Evolutionary conservation across 306 rosid species (phyloP), one percentile per base, ranked within the genome.

Genomic region (Prinsepia uniflora): DNA sequence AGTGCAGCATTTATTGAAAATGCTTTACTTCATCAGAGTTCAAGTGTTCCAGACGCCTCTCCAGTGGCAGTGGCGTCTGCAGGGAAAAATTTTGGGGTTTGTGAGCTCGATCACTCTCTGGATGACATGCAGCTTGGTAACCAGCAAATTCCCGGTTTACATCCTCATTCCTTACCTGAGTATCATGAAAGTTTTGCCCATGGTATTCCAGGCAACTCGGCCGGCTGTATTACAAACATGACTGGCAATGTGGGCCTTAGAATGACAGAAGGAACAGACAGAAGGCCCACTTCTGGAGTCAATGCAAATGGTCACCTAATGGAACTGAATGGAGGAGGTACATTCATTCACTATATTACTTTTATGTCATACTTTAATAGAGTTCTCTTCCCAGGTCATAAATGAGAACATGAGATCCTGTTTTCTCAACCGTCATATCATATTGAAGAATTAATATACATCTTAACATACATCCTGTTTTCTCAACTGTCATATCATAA

Each of bases 161-260:
- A 88, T 57, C 89, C 90, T 63, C 89, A 86, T 83, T 90, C 96
- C 49, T 80, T 90, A 8, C 96, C 96, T 1, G 94, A 90, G 75
- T 79, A 81, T 72, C 82, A 77, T 46, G 90, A 84, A 71, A 74
- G 86, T 77, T 60, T 87, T 60, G 84, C 88, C 52, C 84, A 78
- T 79, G 86, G 87, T 44, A 77, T 81, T 72, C 71, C 90, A 57
- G 71, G 77, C 76, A 84, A 72, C 75, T 68, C 75, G 63, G 52
- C 81, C 55, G 81, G 82, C 73, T 59, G 83, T 72, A 77, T 84
- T 24, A 68, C 78, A 61, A 78, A 75, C 75, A 72, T 71, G 69
- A 80, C 83, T 72, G 62, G 82, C 80, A 85, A 63, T 77, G 71
- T 76, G 67, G 81, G 88, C 69, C 76, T 82, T 62, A 84, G 89